Evolutionary conservation across 1,284 basidiomycete species (phyloP).

Genomic region (Trametes versicolor): DNA sequence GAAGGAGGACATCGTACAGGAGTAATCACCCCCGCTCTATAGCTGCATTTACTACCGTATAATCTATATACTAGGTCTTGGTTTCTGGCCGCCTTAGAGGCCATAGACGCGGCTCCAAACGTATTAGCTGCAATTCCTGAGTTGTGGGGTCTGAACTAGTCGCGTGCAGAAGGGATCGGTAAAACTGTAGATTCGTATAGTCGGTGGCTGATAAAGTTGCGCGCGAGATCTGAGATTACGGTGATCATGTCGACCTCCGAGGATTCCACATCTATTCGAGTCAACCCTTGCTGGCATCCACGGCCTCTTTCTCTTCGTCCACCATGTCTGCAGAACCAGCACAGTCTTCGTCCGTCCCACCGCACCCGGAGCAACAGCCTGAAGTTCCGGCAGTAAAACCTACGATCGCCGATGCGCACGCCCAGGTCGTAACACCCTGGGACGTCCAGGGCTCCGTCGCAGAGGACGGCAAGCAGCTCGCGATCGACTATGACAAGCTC

Average conservation of each 20-base stretch:
- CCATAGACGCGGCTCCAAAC: background rate
- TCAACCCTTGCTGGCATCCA: slow-evolving; percentile 22
- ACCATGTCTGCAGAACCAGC: slow-evolving; percentile 28
- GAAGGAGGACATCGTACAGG: slow-evolving; percentile 90
- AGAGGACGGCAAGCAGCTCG: slow-evolving; percentile 88
- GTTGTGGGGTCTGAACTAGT: no score
- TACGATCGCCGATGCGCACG: slow-evolving; percentile 51
- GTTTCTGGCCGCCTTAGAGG: slow-evolving; percentile 1
- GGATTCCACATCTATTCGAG: slow-evolving; percentile 25
- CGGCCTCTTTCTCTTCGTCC: slow-evolving; percentile 9
- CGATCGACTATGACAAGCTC: slow-evolving; percentile 97
- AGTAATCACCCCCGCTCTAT: slow-evolving; percentile 49
- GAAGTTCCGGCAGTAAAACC: slow-evolving; percentile 46
- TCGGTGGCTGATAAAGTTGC: no score
- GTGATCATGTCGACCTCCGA: slow-evolving; percentile 29
- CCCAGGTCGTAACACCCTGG: slow-evolving; percentile 97
- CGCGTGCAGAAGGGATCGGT: no score
- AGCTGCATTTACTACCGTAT: slow-evolving; percentile 24
- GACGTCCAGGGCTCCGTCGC: slow-evolving; percentile 96
- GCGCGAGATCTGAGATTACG: slow-evolving; percentile 24
- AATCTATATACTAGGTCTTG: slow-evolving; percentile 26
- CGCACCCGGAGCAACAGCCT: slow-evolving; percentile 28
- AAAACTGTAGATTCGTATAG: no score
- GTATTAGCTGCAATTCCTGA: no score
- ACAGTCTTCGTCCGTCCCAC: slow-evolving; percentile 25